Base-by-base conservation (phyloP, 2,329 filamentous ascomycete species). In the Fusarium setosum region DNA sequence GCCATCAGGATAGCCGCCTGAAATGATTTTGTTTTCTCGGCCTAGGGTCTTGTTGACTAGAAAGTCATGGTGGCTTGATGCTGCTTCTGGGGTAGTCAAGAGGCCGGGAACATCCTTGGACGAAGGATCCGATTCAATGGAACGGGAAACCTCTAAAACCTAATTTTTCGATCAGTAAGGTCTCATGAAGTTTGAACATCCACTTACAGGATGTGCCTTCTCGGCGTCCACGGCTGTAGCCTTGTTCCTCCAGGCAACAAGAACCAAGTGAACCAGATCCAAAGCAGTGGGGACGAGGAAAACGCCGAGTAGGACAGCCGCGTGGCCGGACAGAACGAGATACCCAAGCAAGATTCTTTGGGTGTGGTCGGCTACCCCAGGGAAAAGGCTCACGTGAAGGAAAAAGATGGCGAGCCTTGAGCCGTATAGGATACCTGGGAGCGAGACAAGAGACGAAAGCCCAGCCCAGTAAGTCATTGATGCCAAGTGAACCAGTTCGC, bases 401-500 rank as follows among this genome's bases (percentile, higher is more conserved):
- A 42, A 35, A 4, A 59, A 52, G 12, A 67, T 13, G 0, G 29
- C 26, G 2, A 66, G 24, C 7, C 59, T 67, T 1, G 53, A 38
- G 2, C 49, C 23, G 2, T 49, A 48, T 1, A 56, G 17, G 13
- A 49, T 24, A 2, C 61, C 61, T 0, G 50, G 4, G 3, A 65
- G 44, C 1, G 61, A 62, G 7, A 40, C 18, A 4, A 68, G 34
- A 4, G 24, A 42, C 1, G 42, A 31, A 5, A 50, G 5, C 1
- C 51, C 40, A 6, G 29, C 10, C 63, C 59, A 61, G 6, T 44
- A 48, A 2, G 23, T 6, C 21, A 52, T 48, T 0, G 21, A 32
- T 1, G 49, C 21, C 6, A 70, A 11, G 11, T 70, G 49, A 1
- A 45, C 9, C 10, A 56, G 17, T 42, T 70, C 68, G 1, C 59